Evolutionary conservation across 108 stramenopile genomes (phyloP), one percentile per base, ranked within the genome.

Genomic region (Discostella pseudostelligera): DNA sequence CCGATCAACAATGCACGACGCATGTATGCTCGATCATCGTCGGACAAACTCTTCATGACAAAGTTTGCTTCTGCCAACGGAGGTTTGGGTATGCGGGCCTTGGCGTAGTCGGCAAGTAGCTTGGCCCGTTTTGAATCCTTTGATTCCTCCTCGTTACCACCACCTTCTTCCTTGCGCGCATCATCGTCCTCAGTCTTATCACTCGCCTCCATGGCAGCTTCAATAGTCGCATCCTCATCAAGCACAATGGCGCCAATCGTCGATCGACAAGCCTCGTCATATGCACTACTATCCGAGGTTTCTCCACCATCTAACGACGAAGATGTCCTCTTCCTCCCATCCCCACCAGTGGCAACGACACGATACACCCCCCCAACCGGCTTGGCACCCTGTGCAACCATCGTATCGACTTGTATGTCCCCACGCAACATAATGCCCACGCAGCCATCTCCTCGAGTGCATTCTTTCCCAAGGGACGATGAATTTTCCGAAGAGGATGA

Each of bases 11-110:
- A 43, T n/a, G 81, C 76, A 28, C 83, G 78, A 40, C 86, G 66
- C 92, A 94, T 94, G 57, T 86, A 94, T 1, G 86, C 72, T 59
- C 83, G 84, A 74, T 94, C 93, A 53, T 90, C 93, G 51, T 90
- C 93, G 22, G 76, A 81, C 16, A 90, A 68, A n/a, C 81, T 74
- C 26, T 75, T 65, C 87, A 94, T 88, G 26, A 94, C 39, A 59
- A 86, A 89, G 64, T 94, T 94, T 13, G 89, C 93, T 70, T 94
- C 93, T 13, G 89, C 93, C 25, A 94, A 57, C 3, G 81, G 78
- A 16, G 93, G 93, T 62, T 90, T 94, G 9, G 89, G 89, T 26
- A 94, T 90, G 22, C 81, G 70, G 4, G 88, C 87, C 59, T 89
- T 87, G 65, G 83, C 84, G 57, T 89, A 87, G 24, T 83, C 85